Percentiles rank a stretch among this genome's conserved stretches.
phyloP scores from a whole-genome alignment of 2,329 filamentous ascomycete species.

The Ascomycota sp. region DNA sequence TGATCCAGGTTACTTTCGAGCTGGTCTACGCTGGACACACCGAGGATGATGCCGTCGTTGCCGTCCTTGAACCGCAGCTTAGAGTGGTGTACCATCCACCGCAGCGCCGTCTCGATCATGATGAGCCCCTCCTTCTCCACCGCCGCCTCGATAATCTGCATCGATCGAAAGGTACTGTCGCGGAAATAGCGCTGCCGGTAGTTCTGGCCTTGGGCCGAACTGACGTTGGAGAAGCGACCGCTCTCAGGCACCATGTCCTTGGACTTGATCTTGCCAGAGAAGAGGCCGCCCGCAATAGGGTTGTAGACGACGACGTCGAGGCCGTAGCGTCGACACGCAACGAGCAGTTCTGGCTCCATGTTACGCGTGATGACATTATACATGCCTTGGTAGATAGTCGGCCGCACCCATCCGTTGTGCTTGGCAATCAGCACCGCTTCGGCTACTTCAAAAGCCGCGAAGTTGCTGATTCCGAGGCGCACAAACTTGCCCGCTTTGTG shows the following conservation, averaged over 20 bases:
- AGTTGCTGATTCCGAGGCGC: conserved; percentile 61
- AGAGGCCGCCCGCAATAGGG: conserved; percentile 57
- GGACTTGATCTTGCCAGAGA: conserved; percentile 58
- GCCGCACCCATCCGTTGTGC: conserved; percentile 59
- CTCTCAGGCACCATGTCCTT: conserved; percentile 36
- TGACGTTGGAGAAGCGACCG: conserved; percentile 45
- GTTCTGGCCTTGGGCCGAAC: conserved; percentile 25
- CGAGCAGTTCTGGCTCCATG: conserved; percentile 54
- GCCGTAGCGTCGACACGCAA: conserved; percentile 51
- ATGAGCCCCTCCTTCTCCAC: conserved; percentile 44
- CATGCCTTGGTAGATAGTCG: conserved; percentile 73
- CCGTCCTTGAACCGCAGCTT: conserved; percentile 26
- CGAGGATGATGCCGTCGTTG: conserved; percentile 37
- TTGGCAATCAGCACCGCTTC: conserved; percentile 64
- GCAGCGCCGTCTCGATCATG: conserved; percentile 48
- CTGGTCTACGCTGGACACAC: conserved; percentile 33
- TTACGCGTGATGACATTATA: conserved; percentile 61
- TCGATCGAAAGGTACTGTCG: conserved; percentile 37
- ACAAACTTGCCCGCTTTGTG: conserved; percentile 76
- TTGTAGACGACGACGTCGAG: conserved; percentile 67
- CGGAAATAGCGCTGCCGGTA: conserved; percentile 54
- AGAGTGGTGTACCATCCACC: conserved; percentile 55
- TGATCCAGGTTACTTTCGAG: conserved; percentile 33
- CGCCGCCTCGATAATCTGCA: conserved; percentile 44
- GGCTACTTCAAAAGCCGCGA: conserved; percentile 67